Percentiles rank a stretch among this genome's conserved stretches.
Evolutionary conservation across 495 filamentous ascomycete genomes (phyloP).

Genomic region (Penicillium coprophilum): DNA sequence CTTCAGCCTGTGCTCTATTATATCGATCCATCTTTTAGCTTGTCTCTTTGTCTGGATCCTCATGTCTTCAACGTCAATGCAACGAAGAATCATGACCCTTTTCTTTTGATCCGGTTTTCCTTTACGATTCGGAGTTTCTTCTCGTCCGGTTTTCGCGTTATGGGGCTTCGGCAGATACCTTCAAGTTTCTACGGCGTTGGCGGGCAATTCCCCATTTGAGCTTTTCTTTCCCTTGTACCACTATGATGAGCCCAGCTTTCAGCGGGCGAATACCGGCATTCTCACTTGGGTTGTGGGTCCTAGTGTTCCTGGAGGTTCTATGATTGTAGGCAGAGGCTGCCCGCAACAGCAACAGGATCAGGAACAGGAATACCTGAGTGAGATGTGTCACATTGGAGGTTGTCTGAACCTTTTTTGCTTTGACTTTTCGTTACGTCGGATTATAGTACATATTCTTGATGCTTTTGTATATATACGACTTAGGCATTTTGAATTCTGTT

Average conservation of each 20-base stretch:
- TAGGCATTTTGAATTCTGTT: constrained; percentile 4
- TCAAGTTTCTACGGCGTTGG: constrained; percentile 5
- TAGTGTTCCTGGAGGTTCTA: neutral
- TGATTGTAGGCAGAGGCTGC: neutral
- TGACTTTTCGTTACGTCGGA: neutral
- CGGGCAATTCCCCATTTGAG: constrained; percentile 2
- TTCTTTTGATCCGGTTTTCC: constrained; percentile 20
- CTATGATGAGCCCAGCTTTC: constrained; percentile 5
- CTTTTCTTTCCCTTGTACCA: constrained; percentile 11
- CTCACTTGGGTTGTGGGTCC: neutral
- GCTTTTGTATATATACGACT: constrained; percentile 6
- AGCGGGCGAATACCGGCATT: constrained; percentile 3
- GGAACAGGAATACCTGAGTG: neutral
- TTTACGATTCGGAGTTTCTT: constrained; percentile 14
- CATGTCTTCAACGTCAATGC: constrained; percentile 46
- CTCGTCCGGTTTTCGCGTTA: constrained; percentile 1
- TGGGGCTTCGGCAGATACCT: neutral
- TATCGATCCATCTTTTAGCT: constrained; percentile 23
- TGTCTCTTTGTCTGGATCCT: constrained; percentile 28
- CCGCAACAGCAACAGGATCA: neutral
- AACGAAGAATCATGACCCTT: constrained; percentile 48
- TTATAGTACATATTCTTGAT: constrained; percentile 7
- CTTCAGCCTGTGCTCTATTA: constrained; percentile 13
- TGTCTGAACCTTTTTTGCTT: constrained; percentile 2
- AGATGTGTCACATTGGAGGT: neutral